Evolutionary conservation across 2,329 filamentous ascomycete species (phyloP).

Genomic region (Acrocalymma vagum): DNA sequence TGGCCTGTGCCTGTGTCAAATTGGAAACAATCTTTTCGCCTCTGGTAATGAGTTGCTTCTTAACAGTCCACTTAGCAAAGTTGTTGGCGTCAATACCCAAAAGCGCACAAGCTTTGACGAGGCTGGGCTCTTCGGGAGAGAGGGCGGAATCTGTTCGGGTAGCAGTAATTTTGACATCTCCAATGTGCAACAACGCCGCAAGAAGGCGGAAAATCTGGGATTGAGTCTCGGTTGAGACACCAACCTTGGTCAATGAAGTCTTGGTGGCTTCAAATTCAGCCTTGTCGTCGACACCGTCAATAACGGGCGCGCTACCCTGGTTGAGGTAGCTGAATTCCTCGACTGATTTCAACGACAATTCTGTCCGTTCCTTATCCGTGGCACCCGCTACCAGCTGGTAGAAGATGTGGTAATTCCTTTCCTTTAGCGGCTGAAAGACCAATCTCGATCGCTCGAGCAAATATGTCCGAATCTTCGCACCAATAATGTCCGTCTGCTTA

Average conservation of each 20-base stretch:
- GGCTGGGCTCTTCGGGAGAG: constrained; percentile 78
- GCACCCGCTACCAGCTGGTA: constrained; percentile 95
- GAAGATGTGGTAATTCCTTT: constrained; percentile 99
- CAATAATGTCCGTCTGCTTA: constrained; percentile 92
- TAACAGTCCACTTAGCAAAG: constrained; percentile 98
- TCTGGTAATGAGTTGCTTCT: constrained; percentile 96
- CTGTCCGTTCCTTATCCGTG: constrained; percentile 81
- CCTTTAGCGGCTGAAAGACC: constrained; percentile 96
- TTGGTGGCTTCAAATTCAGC: constrained; percentile 91
- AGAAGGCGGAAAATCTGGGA: constrained; percentile 87
- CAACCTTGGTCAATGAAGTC: constrained; percentile 86
- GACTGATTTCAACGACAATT: constrained; percentile 79
- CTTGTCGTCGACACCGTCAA: constrained; percentile 95
- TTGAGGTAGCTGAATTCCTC: constrained; percentile 97
- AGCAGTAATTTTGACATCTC: constrained; percentile 95
- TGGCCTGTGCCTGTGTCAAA: constrained; percentile 89
- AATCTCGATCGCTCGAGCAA: constrained; percentile 92
- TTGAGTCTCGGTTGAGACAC: constrained; percentile 78
- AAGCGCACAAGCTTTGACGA: constrained; percentile 82
- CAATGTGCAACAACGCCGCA: constrained; percentile 89
- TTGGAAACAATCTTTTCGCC: constrained; percentile 98
- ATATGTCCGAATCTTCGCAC: constrained; percentile 96
- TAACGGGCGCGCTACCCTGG: constrained; percentile 88
- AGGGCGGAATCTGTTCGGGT: constrained; percentile 89
- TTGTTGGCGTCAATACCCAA: constrained; percentile 86